phyloP scores from a whole-genome alignment of 2,329 filamentous ascomycete genomes.

The Setomelanomma holmii region DNA sequence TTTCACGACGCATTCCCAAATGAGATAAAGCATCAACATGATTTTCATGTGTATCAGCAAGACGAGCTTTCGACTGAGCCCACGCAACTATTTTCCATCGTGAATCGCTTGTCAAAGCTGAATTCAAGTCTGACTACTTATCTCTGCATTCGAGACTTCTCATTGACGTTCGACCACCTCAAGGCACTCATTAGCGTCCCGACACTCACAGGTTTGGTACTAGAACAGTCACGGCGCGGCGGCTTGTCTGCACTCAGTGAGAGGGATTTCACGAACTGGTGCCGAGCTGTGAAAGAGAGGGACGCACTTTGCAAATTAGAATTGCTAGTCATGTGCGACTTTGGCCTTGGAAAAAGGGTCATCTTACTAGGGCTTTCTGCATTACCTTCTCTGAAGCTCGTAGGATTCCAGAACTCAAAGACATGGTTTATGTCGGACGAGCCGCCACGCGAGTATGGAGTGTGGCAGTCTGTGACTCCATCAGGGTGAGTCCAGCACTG shows the following conservation, averaged over 20 bases:
- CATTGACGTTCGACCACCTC: slow-evolving; percentile 19
- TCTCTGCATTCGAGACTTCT: slow-evolving; percentile 21
- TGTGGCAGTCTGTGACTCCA: slow-evolving; percentile 5
- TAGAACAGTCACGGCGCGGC: slow-evolving; percentile 11
- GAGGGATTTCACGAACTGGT: slow-evolving; percentile 25
- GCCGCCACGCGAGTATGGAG: not conserved
- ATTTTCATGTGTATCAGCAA: slow-evolving; percentile 13
- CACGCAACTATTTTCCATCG: slow-evolving; percentile 19
- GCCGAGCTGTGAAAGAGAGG: slow-evolving; percentile 24
- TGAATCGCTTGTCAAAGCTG: slow-evolving; percentile 17
- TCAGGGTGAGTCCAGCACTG: not conserved
- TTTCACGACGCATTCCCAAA: slow-evolving; percentile 27
- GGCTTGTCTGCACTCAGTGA: slow-evolving; percentile 1
- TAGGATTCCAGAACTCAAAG: slow-evolving; percentile 15
- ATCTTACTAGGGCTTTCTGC: slow-evolving; percentile 12
- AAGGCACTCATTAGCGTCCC: slow-evolving; percentile 21
- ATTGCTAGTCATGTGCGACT: slow-evolving; percentile 21
- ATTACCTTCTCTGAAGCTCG: slow-evolving; percentile 22
- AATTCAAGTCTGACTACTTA: slow-evolving; percentile 21
- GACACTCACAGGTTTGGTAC: slow-evolving; percentile 23
- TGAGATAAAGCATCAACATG: slow-evolving; percentile 17
- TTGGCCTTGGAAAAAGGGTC: slow-evolving; percentile 3
- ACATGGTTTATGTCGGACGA: not conserved
- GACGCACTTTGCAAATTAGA: slow-evolving; percentile 22
- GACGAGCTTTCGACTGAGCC: not conserved